Evolutionary conservation across 2,329 filamentous ascomycete species (phyloP).

Genomic region (Aaosphaeria arxii): DNA sequence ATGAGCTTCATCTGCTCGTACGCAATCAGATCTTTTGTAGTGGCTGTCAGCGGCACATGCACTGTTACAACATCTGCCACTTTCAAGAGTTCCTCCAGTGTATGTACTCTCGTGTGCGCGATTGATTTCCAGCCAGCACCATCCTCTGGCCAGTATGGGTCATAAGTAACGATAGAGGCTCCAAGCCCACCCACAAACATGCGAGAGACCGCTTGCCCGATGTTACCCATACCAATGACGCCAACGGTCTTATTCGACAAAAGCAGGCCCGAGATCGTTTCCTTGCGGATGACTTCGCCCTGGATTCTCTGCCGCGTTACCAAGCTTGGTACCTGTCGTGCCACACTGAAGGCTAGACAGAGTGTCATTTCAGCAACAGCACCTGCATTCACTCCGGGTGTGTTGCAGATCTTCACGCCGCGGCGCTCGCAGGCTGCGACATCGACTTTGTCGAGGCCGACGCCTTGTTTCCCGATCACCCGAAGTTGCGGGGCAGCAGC

Average conservation of each 20-base stretch:
- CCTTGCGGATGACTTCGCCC: slow-evolving; percentile 35
- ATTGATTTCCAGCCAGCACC: not conserved
- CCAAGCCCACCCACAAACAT: slow-evolving; percentile 31
- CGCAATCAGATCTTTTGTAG: slow-evolving; percentile 1
- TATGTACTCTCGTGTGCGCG: not conserved
- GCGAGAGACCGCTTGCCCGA: slow-evolving; percentile 1
- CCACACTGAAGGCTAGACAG: slow-evolving; percentile 27
- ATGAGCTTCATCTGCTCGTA: not conserved
- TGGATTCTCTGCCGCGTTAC: slow-evolving; percentile 30
- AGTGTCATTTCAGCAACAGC: slow-evolving; percentile 39
- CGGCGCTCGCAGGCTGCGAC: slow-evolving; percentile 33
- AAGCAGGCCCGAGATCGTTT: slow-evolving; percentile 32
- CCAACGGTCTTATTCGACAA: slow-evolving; percentile 42
- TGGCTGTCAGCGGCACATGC: slow-evolving; percentile 1
- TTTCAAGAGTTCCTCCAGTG: slow-evolving; percentile 9
- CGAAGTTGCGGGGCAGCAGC: slow-evolving; percentile 23
- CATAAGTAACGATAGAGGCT: slow-evolving; percentile 32
- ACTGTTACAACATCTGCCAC: slow-evolving; percentile 3
- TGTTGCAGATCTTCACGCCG: slow-evolving; percentile 44
- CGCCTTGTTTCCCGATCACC: slow-evolving; percentile 3
- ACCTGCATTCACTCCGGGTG: slow-evolving; percentile 42
- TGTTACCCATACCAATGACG: slow-evolving; percentile 44
- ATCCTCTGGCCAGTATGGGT: not conserved
- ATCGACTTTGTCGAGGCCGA: slow-evolving; percentile 18
- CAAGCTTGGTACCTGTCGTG: slow-evolving; percentile 8